A percentile compares a stretch with the other conserved stretches of the same genome.
Evolutionary conservation across 2,329 filamentous ascomycete genomes (phyloP).

Genomic region (Madurella fahalii): DNA sequence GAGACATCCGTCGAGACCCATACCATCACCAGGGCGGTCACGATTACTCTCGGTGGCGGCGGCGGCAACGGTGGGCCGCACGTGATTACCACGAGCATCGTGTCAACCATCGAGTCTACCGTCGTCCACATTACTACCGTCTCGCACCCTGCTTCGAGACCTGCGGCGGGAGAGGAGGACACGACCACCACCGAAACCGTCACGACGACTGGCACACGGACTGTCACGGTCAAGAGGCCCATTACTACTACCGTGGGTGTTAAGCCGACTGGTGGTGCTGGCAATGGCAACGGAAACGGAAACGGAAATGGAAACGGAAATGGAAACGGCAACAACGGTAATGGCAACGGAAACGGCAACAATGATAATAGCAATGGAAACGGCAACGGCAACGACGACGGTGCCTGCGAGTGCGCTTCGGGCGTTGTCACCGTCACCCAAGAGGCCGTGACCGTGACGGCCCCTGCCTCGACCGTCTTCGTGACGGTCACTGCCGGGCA

Average conservation of each 20-base stretch:
- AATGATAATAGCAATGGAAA: not conserved
- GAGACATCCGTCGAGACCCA: slow-evolving; percentile 22
- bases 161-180: slow-evolving; percentile 14
- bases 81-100: slow-evolving; percentile 22
- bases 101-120: slow-evolving; percentile 23
- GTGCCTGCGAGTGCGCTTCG: slow-evolving; percentile 7
- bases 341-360: not conserved
- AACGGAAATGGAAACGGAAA: slow-evolving; percentile 7
- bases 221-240: slow-evolving; percentile 24
- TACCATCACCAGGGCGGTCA: slow-evolving; percentile 23
- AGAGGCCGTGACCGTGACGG: slow-evolving; percentile 19
- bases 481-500: slow-evolving; percentile 13
- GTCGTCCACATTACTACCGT: slow-evolving; percentile 26
- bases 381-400: slow-evolving; percentile 5
- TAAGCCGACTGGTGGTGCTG: slow-evolving; percentile 10
- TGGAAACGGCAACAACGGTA: not conserved
- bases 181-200: slow-evolving; percentile 25
- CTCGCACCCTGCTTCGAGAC: slow-evolving; percentile 12
- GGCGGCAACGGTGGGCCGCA: slow-evolving; percentile 14
- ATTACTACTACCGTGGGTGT: slow-evolving; percentile 15
- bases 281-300: slow-evolving; percentile 5
- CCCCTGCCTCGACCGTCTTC: slow-evolving; percentile 19
- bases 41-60: slow-evolving; percentile 25
- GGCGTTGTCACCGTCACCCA: slow-evolving; percentile 15
- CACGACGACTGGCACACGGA: slow-evolving; percentile 27